Evolutionary conservation across 2,329 filamentous ascomycete genomes (phyloP), one percentile per base, ranked within the genome.

Genomic region (Exophiala oligosperma): DNA sequence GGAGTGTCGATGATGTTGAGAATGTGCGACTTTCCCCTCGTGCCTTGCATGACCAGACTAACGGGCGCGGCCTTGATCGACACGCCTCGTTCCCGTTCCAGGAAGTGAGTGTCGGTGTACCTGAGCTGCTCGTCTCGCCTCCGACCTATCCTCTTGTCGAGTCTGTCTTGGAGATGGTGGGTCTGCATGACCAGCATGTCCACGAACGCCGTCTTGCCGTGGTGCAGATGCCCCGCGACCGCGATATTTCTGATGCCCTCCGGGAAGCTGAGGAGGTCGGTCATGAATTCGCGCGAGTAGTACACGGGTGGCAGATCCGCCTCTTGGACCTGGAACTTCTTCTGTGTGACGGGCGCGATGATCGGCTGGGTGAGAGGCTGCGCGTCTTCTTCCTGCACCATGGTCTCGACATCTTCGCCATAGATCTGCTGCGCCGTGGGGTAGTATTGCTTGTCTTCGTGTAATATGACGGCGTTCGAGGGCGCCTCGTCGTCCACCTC

Each of bases 391-490:
- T 99, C 94, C 71, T 97, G 90, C 38, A 99, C 93, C 74, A 96
- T 78, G 1, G 93, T 94, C 77, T 99, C 94, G 68, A 99, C 94
- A 76, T 94, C 92, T 67, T 87, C 83, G 52, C 94, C 94, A 72
- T 97, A 99, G 43, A 96, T 87, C 74, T 99, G 94, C 71, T 93
- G 88, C 56, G 94, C 94, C n/a, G 92, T 96, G 29, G 94, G 94
- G 72, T 99, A 99, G 76, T 99, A 99, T 73, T 97, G 94, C 75
- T 99, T 99, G 78, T 99, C 94, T 80, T 99, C 94, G 77, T 99
- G 94, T 47, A 99, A 84, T 57, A 99, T 84, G n/a, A 99, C 92
- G 52, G 94, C 93, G 74, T 97, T 99, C 4, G 92, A 97, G 2
- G 93, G 90, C 12, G 90, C 92, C 49, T 92, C 88, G 73, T 91